Evolutionary conservation across 371 early-diverging fungal genomes (phyloP), one percentile per base, ranked within the genome.

Genomic region (Mortierella sp.): DNA sequence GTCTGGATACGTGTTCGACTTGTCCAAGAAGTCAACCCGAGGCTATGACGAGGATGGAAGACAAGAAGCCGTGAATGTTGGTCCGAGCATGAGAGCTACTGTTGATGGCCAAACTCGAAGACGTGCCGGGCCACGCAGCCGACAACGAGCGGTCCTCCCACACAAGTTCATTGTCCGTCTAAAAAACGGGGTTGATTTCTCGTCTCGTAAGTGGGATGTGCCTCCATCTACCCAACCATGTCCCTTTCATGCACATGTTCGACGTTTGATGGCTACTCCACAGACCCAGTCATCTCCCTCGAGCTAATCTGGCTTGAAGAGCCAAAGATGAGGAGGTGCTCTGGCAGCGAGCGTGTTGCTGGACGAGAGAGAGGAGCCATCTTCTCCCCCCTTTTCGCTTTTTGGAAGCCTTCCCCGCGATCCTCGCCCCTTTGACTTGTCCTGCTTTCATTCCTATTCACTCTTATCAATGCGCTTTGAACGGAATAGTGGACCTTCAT

Each of bases 161-260:
- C 46, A 78, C 56, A 71, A 67, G 29, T 78, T 67, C 25, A 78
- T 78, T 43, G 67, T 78, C 13, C 56, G 59, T 3, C 60, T 78
- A 17, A 78, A 71, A 40, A 60, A 52, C 27, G 72, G 72, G 9
- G 58, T 52, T 2, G 77, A 76, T 22, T 39, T 65, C 29, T 54
- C 57, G 0, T 41, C 69, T 10, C 12, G 77, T 69, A 57, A 58
- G 77, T 63, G 10, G 34, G 34, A 7, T 4, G 34, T 4, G 34
- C 34, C 10, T 7, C 10, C 34, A 10, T 34, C 34, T 4, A n/a
- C n/a, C n/a, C n/a, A n/a, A 29, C 6, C 10, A 2, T 40, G 22
- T 10, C n/a, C 27, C 34, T 34, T 34, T 34, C 34, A 34, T 34
- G 34, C 34, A 34, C 34, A 34, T 34, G 34, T 34, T 10, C 34